Base-by-base conservation (phyloP, 2,329 filamentous ascomycete genomes). In the Periconia sp. region DNA sequence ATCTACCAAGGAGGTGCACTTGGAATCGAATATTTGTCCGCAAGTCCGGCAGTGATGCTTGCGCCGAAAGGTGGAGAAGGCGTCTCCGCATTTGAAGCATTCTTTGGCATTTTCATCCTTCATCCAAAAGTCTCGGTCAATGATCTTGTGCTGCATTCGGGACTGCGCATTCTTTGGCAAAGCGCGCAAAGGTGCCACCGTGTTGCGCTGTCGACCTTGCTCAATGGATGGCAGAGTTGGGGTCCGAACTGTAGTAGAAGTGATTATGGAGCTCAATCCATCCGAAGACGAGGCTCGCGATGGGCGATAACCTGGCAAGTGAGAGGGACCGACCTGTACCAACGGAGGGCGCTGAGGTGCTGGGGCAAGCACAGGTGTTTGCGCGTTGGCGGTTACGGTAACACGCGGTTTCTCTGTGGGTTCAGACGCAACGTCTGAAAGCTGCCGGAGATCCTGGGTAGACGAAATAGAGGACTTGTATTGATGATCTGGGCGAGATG, bases 81-180 rank as follows among this genome's bases (percentile, higher is more conserved):
- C 84, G 54, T 91, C 89, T 43, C 91, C 91, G 66, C 94, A 99
- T 43, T 91, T 85, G 70, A 97, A 99, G 68, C 94, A 99, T 65
- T 97, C 93, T 70, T 96, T 97, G 55, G 93, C 95, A 58, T 95
- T 97, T 68, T 97, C 94, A 70, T 99, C 94, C 55, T 92, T 90
- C 94, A 99, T 99, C 94, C 93, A 97, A 64, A 96, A 97, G 63
- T 97, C 92, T 67, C 92, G 94, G 71, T 90, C 96, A 44, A 97
- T 77, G 8, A 99, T 87, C 67, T 93, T 92, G 65, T 91, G 90
- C 57, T 89, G 86, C 80, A 96, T 88, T 62, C 89, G 87, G 47
- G 72, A 66, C 30, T 72, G 65, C 3, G 69, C 60, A 35, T 57
- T 69, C 19, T 60, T 68, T 14, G 78, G 76, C 50, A 82, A 69